phyloP scores from a whole-genome alignment of 2,329 filamentous ascomycete genomes.

The Coniochaeta sp. region DNA sequence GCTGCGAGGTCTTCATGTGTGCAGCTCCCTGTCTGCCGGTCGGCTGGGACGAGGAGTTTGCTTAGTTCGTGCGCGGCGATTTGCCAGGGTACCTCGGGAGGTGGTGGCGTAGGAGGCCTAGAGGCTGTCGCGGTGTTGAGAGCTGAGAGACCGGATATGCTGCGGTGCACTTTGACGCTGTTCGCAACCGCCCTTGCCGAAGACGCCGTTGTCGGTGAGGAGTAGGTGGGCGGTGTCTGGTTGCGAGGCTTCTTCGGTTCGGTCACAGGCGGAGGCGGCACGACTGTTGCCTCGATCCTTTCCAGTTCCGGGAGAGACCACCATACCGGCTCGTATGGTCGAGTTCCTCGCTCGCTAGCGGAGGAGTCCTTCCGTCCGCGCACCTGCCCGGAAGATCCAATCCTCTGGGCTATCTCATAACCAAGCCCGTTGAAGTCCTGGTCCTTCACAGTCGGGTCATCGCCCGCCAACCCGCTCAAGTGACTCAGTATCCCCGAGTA shows the following conservation, averaged over 20 bases:
- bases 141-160: constrained; percentile 45
- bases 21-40: constrained; percentile 70
- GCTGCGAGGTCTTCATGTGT: constrained; percentile 71
- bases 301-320: constrained; percentile 63
- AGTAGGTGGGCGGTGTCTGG: constrained; percentile 64
- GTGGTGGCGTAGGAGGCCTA: constrained; percentile 55
- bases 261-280: constrained; percentile 32
- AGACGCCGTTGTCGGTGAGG: constrained; percentile 81
- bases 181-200: constrained; percentile 69
- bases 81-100: constrained; percentile 79
- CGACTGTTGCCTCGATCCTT: constrained; percentile 56
- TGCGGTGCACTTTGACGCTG: constrained; percentile 59
- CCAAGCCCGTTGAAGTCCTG: constrained; percentile 38
- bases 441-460: constrained; percentile 32
- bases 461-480: constrained; percentile 69
- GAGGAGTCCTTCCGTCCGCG: constrained; percentile 22
- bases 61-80: constrained; percentile 77
- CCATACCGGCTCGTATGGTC: constrained; percentile 61
- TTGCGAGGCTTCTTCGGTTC: constrained; percentile 47
- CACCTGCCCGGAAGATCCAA: constrained; percentile 27
- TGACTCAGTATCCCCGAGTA: constrained; percentile 87
- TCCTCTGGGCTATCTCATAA: constrained; percentile 50
- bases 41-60: constrained; percentile 70
- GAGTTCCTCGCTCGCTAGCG: constrained; percentile 21
- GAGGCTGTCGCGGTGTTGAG: constrained; percentile 25